These are phyloP conservation scores for Salix udensis DNA, from an alignment of 345 rosid species.

Conservation along the genomic window DNA sequence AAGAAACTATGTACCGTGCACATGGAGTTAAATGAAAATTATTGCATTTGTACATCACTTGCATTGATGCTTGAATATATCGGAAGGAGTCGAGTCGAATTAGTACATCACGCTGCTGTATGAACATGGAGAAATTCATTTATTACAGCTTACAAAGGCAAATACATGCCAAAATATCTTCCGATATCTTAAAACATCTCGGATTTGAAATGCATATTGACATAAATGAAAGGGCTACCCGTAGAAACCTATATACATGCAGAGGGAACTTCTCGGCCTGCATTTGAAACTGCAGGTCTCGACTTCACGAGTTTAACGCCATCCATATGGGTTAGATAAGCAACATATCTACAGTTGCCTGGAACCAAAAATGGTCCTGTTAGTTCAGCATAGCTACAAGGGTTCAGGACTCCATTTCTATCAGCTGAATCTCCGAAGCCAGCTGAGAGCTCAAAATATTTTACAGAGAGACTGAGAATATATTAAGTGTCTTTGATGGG, in stretches of 20 bases:
- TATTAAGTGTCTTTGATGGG: background rate
- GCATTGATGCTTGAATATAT: background rate
- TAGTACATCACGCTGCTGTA: background rate
- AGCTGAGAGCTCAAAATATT: background rate
- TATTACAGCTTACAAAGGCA: background rate
- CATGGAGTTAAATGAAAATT: background rate
- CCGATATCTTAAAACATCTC: conserved; percentile 10
- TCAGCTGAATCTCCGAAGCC: background rate
- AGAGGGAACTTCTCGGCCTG: conserved; percentile 1
- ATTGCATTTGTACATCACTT: too few species aligned
- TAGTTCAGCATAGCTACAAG: background rate
- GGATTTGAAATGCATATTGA: conserved; percentile 2
- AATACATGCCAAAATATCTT: background rate
- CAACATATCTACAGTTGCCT: conserved; percentile 31
- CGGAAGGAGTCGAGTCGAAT: background rate
- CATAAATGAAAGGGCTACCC: background rate
- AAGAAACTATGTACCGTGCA: too few species aligned
- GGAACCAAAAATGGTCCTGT: conserved; percentile 15
- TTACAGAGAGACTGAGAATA: background rate
- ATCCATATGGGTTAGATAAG: conserved; percentile 23
- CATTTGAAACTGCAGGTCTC: background rate
- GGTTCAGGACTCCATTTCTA: background rate
- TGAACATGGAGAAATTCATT: background rate
- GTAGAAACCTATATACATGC: conserved; percentile 6
- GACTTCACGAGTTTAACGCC: background rate